Conservation (phyloP, 2,329 filamentous ascomycete species). For the Esteya vermicola region DNA sequence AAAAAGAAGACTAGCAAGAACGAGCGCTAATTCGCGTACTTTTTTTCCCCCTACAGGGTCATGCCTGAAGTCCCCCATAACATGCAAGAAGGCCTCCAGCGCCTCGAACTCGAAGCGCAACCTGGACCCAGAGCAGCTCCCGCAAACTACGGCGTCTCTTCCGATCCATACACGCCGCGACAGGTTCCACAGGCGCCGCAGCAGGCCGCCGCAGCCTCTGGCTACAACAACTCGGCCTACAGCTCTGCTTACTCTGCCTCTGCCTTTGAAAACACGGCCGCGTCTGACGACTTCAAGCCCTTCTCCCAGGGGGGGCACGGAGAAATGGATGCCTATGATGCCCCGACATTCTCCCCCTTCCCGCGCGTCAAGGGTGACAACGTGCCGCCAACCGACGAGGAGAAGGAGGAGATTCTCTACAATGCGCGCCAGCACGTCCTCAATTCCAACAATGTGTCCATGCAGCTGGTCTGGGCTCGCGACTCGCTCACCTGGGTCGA, state of each 20-base stretch:
- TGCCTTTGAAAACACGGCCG: neutral
- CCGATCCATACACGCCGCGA: neutral
- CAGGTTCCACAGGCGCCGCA: neutral
- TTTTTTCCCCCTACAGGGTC: slow-evolving; percentile 41
- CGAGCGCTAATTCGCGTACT: slow-evolving; percentile 21
- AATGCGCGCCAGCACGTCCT: slow-evolving; percentile 71
- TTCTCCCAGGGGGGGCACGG: slow-evolving; percentile 23
- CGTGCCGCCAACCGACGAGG: slow-evolving; percentile 84
- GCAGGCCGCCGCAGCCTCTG: neutral
- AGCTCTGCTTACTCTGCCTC: slow-evolving; percentile 5
- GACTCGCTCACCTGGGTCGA: slow-evolving; percentile 85
- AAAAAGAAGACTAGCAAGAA: slow-evolving; percentile 8
- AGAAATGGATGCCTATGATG: slow-evolving; percentile 27
- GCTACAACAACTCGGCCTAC: neutral
- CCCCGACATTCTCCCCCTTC: slow-evolving; percentile 81
- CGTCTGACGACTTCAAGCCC: slow-evolving; percentile 22
- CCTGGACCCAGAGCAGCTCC: slow-evolving; percentile 16
- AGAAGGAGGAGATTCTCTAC: slow-evolving; percentile 82
- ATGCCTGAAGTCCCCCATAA: slow-evolving; percentile 94
- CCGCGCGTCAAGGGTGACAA: slow-evolving; percentile 77
- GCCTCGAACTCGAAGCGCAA: slow-evolving; percentile 70
- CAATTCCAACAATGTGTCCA: slow-evolving; percentile 85
- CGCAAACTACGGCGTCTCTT: neutral
- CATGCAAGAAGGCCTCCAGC: slow-evolving; percentile 87
- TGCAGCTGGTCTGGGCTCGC: slow-evolving; percentile 94